These are phyloP conservation scores for Danielia reshetovae DNA, from an alignment of 805 yeast genomes.

Conservation along the genomic window DNA sequence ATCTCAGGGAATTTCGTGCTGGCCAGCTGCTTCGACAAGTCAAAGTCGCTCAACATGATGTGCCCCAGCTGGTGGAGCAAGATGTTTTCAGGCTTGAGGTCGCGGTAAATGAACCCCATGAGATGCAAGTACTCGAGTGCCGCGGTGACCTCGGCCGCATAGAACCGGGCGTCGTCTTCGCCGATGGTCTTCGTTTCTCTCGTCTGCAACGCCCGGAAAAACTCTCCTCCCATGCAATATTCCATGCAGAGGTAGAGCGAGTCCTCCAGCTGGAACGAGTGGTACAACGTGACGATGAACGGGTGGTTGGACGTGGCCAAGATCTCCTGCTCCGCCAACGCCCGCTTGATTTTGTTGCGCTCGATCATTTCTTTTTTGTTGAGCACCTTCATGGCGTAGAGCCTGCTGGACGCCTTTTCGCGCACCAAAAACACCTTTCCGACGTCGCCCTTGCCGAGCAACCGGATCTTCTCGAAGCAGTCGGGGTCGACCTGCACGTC, in stretches of 20 bases:
- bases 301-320: slow-evolving; percentile 95
- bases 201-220: slow-evolving; percentile 92
- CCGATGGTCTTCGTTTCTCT: slow-evolving; percentile 78
- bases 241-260: slow-evolving; percentile 94
- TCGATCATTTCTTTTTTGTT: slow-evolving; percentile 91
- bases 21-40: slow-evolving; percentile 83
- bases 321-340: slow-evolving; percentile 94
- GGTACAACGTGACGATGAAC: slow-evolving; percentile 92
- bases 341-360: slow-evolving; percentile 91
- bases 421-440: slow-evolving; percentile 93
- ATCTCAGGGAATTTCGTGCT: slow-evolving; percentile 74
- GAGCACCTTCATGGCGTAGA: slow-evolving; percentile 91
- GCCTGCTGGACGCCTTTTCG: slow-evolving; percentile 67
- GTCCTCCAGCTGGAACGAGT: slow-evolving; percentile 91
- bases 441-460: slow-evolving; percentile 97
- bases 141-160: slow-evolving; percentile 95
- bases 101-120: slow-evolving; percentile 97
- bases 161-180: slow-evolving; percentile 87
- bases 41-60: slow-evolving; percentile 96
- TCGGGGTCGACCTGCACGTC: slow-evolving; percentile 81
- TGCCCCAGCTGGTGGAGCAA: slow-evolving; percentile 95
- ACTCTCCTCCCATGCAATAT: slow-evolving; percentile 99
- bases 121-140: slow-evolving; percentile 93
- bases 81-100: slow-evolving; percentile 94
- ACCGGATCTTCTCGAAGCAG: slow-evolving; percentile 81